Evolutionary conservation across 2,329 filamentous ascomycete species (phyloP).

Genomic region (Trichoderma cornu-damae): DNA sequence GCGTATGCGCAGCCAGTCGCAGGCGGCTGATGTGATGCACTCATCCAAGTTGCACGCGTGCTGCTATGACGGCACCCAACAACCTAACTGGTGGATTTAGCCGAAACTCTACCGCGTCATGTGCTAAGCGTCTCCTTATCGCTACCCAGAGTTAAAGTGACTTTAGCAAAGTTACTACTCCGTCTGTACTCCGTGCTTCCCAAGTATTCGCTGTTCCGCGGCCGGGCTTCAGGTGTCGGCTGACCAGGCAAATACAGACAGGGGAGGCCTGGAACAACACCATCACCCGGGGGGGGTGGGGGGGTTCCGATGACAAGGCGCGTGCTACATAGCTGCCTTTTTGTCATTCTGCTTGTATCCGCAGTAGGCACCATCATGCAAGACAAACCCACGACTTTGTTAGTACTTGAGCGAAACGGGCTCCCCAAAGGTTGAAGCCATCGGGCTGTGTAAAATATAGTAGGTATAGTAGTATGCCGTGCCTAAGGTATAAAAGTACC

Average conservation of each 20-base stretch:
- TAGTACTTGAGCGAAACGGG: too few relatives aligned
- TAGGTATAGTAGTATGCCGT: too few relatives aligned
- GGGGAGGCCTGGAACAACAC: neutral
- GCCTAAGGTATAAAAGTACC: too few relatives aligned
- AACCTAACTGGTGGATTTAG: constrained; percentile 6
- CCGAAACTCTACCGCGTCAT: constrained; percentile 17
- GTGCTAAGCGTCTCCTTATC: constrained; percentile 11
- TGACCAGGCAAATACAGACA: constrained; percentile 2
- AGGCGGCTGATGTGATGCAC: constrained; percentile 17
- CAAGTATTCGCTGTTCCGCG: neutral
- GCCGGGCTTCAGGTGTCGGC: neutral
- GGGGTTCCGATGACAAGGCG: neutral
- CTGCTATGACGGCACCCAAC: constrained; percentile 19
- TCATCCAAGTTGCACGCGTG: constrained; percentile 12
- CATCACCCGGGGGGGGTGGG: too few relatives aligned
- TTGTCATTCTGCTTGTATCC: neutral
- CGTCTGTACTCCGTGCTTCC: too few relatives aligned
- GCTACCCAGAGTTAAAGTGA: too few relatives aligned
- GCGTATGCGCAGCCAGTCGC: constrained; percentile 18
- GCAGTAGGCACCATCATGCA: neutral
- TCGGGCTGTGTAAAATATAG: constrained; percentile 8
- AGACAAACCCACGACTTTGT: too few relatives aligned
- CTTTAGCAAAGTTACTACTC: too few relatives aligned
- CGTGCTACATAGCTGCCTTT: neutral
- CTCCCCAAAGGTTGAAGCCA: too few relatives aligned